Evolutionary conservation across 768 basidiomycete species (phyloP).

Genomic region (Pisolithus albus): DNA sequence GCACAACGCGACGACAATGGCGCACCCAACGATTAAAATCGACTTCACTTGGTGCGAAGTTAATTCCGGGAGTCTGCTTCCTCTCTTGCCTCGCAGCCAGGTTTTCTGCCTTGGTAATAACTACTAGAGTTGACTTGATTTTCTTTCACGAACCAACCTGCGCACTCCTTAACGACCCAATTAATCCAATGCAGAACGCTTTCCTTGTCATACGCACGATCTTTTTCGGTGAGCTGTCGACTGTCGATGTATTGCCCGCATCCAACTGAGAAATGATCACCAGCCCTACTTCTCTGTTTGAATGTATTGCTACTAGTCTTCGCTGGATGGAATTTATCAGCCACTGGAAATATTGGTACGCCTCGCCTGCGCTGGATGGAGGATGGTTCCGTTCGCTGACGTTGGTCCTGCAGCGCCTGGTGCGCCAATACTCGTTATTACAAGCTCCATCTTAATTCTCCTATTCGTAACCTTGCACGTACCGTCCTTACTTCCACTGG

Average conservation of each 20-base stretch:
- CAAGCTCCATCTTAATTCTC: constrained; percentile 36
- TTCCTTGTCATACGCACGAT: constrained; percentile 54
- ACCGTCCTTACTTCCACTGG: not conserved
- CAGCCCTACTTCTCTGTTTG: constrained; percentile 41
- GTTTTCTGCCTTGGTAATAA: too few species aligned
- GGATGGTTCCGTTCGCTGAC: constrained; percentile 1
- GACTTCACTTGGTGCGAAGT: not conserved
- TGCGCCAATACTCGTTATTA: constrained; percentile 42
- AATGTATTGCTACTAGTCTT: constrained; percentile 49
- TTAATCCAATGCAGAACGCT: constrained; percentile 36
- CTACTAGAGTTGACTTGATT: not conserved
- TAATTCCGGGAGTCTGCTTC: not conserved
- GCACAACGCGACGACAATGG: not conserved
- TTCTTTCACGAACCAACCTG: constrained; percentile 12
- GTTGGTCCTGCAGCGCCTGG: constrained; percentile 32
- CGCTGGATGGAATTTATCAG: constrained; percentile 50
- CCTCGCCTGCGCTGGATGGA: constrained; percentile 26
- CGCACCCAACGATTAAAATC: not conserved
- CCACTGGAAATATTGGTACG: constrained; percentile 28
- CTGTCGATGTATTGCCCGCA: not conserved
- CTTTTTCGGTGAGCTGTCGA: constrained; percentile 43
- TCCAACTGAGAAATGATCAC: not conserved
- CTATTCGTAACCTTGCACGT: constrained; percentile 28
- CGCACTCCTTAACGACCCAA: constrained; percentile 2
- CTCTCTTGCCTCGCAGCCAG: not conserved